phyloP scores from a whole-genome alignment of 2,329 filamentous ascomycete genomes.

The Stylonectria norvegica region DNA sequence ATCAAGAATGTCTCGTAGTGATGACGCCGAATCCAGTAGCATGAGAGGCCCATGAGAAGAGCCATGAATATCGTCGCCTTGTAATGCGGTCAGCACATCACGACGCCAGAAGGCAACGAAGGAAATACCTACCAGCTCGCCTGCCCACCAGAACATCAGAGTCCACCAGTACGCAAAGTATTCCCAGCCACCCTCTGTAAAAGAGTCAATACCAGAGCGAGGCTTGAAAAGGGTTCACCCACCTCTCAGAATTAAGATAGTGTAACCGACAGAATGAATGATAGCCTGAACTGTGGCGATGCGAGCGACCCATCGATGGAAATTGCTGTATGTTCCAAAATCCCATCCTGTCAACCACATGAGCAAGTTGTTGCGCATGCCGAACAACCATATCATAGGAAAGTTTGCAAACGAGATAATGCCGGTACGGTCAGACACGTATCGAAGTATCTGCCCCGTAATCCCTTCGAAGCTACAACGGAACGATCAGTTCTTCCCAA shows the following conservation, averaged over 20 bases:
- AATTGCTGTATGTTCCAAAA: constrained; percentile 63
- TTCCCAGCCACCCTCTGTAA: constrained; percentile 37
- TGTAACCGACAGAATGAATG: constrained; percentile 60
- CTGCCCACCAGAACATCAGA: constrained; percentile 48
- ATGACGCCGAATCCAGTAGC: constrained; percentile 49
- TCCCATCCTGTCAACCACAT: constrained; percentile 68
- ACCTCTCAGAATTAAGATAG: constrained; percentile 41
- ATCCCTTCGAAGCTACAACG: no score
- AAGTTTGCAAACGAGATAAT: constrained; percentile 62
- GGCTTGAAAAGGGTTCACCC: constrained; percentile 6
- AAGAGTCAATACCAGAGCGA: neutral
- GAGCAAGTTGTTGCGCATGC: constrained; percentile 62
- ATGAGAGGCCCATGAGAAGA: constrained; percentile 43
- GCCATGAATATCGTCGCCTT: constrained; percentile 46
- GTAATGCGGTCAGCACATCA: no score
- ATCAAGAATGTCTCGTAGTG: constrained; percentile 52
- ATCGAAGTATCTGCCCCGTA: constrained; percentile 44
- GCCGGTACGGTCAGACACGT: constrained; percentile 61
- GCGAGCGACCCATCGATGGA: constrained; percentile 64
- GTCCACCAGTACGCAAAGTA: constrained; percentile 37
- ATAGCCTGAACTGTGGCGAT: constrained; percentile 60
- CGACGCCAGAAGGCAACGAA: no score
- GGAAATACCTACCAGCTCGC: constrained; percentile 39
- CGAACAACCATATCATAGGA: constrained; percentile 63
- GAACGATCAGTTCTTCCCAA: no score